Percentiles rank a stretch among this genome's conserved stretches.
These are phyloP conservation scores for Leccinum boreale DNA, from an alignment of 768 basidiomycete genomes.

Conservation along the genomic window DNA sequence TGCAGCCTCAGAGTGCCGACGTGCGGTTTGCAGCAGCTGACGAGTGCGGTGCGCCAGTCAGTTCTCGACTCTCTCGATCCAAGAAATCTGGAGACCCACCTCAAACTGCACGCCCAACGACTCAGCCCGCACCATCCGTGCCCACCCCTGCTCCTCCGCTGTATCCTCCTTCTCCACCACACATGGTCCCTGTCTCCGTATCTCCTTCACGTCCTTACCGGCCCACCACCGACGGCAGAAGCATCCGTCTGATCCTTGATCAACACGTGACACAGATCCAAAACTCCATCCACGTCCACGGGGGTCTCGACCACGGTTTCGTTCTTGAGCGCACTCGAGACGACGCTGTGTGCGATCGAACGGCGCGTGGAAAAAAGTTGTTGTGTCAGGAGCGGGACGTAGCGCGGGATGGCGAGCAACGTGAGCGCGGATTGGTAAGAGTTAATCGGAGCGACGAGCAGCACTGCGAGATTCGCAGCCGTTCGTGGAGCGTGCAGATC, in stretches of 20 bases:
- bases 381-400: conserved; percentile 76
- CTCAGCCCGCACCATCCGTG: conserved; percentile 92
- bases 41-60: neutral
- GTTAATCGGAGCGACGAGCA: conserved; percentile 92
- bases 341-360: conserved; percentile 90
- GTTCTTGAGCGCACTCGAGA: conserved; percentile 93
- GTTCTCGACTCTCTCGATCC: neutral
- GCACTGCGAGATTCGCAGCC: conserved; percentile 82
- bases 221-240: conserved; percentile 2
- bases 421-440: conserved; percentile 96
- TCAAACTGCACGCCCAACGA: conserved; percentile 87
- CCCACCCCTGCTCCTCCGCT: conserved; percentile 99
- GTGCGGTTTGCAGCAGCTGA: conserved; percentile 87
- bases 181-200: conserved; percentile 57
- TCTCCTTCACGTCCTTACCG: conserved; percentile 36
- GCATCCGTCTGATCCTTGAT: conserved; percentile 82
- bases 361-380: conserved; percentile 91
- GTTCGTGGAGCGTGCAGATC: conserved; percentile 92
- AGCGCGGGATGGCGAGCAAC: conserved; percentile 91
- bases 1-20: conserved; percentile 85
- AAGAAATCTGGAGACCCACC: conserved; percentile 36
- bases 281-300: conserved; percentile 91
- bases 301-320: conserved; percentile 92
- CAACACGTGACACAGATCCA: conserved; percentile 88
- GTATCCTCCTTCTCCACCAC: conserved; percentile 80